Conservation (phyloP, 331 rosid species). For the Erythrophleum ivorense region DNA sequence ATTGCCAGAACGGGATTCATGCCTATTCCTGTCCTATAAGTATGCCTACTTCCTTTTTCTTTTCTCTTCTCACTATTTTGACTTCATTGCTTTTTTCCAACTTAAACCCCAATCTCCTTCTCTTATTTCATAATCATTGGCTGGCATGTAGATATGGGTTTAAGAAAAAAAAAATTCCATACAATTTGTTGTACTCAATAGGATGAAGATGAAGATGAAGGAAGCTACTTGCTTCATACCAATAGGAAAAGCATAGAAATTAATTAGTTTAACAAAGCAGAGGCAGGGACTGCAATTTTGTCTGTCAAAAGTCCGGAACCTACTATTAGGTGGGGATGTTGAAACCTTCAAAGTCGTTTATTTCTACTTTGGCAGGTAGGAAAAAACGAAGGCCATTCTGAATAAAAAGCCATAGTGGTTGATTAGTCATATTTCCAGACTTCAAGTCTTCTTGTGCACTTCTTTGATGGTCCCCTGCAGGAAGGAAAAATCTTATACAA, state of each 20-base stretch:
- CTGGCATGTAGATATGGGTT: background rate
- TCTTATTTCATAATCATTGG: background rate
- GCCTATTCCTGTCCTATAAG: background rate
- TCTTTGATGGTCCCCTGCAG: background rate
- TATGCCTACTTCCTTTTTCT: slow-evolving; percentile 10
- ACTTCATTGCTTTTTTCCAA: background rate
- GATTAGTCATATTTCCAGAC: background rate
- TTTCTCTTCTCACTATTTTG: background rate
- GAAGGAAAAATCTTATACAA: background rate
- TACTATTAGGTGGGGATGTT: background rate
- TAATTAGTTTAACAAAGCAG: background rate
- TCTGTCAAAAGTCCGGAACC: background rate
- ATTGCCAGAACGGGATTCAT: background rate
- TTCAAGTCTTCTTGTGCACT: background rate
- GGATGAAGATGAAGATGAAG: background rate
- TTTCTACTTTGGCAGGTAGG: background rate
- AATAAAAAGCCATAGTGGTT: background rate
- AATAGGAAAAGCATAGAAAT: background rate
- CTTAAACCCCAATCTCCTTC: too few relatives aligned
- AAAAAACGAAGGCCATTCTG: background rate
- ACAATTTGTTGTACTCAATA: background rate
- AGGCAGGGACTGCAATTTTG: background rate
- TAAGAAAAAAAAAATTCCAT: too few relatives aligned
- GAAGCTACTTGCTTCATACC: background rate
- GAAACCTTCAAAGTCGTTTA: background rate